Conservation (phyloP, 2,329 filamentous ascomycete species). For the Penicillium sp. region DNA sequence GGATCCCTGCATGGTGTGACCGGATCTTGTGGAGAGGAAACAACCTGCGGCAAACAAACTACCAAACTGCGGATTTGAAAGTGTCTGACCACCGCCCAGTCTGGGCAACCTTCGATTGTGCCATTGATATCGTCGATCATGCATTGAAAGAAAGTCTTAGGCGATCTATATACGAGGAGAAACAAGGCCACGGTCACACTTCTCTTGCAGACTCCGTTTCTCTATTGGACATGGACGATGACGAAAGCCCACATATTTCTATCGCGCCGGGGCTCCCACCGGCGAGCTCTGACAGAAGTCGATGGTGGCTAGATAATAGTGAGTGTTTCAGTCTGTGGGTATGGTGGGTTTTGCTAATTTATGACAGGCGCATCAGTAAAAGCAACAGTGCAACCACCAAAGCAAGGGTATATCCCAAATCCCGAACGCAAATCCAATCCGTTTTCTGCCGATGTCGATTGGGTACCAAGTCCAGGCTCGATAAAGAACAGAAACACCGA, state of each 20-base stretch:
- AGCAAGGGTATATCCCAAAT: conserved; percentile 58
- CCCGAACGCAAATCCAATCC: conserved; percentile 70
- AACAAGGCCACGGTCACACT: conserved; percentile 57
- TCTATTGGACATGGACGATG: conserved; percentile 45
- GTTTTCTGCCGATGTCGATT: conserved; percentile 66
- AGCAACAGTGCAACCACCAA: conserved; percentile 61
- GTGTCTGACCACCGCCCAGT: conserved; percentile 98
- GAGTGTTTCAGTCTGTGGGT: conserved; percentile 17
- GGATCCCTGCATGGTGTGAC: conserved; percentile 96
- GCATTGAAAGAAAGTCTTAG: conserved; percentile 61
- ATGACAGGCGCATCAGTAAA: conserved; percentile 59
- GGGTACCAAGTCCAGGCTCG: conserved; percentile 48
- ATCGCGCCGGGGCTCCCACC: conserved; percentile 67
- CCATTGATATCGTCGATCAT: conserved; percentile 72
- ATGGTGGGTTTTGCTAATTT: conserved; percentile 3
- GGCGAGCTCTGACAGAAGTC: conserved; percentile 53
- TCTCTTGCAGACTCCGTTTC: conserved; percentile 14
- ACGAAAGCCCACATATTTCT: conserved; percentile 72
- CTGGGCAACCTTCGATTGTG: conserved; percentile 78
- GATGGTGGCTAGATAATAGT: conserved; percentile 59
- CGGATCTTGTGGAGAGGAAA: conserved; percentile 78
- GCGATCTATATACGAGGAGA: conserved; percentile 61
- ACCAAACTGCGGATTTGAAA: conserved; percentile 68
- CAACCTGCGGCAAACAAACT: conserved; percentile 72
- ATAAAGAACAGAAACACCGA: conserved; percentile 6